Evolutionary conservation across 345 rosid genomes (phyloP), one percentile per base, ranked within the genome.

Genomic region (Orychophragmus violaceus): DNA sequence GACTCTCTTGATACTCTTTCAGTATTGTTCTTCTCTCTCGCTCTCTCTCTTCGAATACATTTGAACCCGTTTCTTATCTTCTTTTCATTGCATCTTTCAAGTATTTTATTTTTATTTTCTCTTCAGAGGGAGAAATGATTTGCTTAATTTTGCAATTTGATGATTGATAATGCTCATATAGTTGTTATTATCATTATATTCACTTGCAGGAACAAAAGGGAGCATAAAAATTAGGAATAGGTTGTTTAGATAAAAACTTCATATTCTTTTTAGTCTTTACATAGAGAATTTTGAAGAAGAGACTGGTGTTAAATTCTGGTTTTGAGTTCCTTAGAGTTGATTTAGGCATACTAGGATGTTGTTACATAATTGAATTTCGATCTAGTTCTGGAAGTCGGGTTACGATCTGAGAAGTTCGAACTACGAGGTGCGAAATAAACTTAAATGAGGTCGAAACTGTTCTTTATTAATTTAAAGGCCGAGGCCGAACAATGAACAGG

Each of bases 71-170:
- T 30, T 18, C 16, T 30, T 29, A 53, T 29, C 59, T 28, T 3
- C 8, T 19, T 62, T 23, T 45, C 6, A n/a, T n/a, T n/a, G n/a
- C n/a, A n/a, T n/a, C 30, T 61, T 25, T 28, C 16, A 25, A 60
- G 36, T 52, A 29, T 17, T 53, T 27, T 42, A 46, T 11, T 37
- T 36, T 32, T 54, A 1, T 8, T 54, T 25, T 25, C n/a, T 61
- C 18, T 42, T 18, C 11, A 11, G 18, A 42, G 39, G 39, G 27
- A 39, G 39, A 27, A 27, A 60, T 4, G 29, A 11, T 64, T 51
- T 42, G 55, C 16, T 68, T 58, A 8, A 48, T 68, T n/a, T 69
- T 50, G 18, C 42, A 19, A 29, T 5, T 70, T 41, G 33, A 22
- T 39, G 25, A 7, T 51, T 37, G 21, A 17, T 35, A 23, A 9